These are phyloP conservation scores for Monilinia vaccinii-corymbosi DNA, from an alignment of 2,329 filamentous ascomycete genomes.

Conservation along the genomic window DNA sequence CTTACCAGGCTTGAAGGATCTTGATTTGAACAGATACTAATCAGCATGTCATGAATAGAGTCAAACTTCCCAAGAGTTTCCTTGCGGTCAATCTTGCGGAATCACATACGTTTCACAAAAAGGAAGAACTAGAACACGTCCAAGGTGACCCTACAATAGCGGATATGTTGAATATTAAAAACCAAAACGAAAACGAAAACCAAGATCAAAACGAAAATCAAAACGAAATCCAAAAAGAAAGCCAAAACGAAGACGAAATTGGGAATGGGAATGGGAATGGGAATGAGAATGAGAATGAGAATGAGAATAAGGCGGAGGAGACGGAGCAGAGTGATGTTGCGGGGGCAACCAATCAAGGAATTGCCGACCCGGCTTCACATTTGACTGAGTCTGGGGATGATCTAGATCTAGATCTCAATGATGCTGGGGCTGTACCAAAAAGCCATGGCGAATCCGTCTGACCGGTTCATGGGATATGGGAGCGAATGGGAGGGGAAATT, in stretches of 20 bases:
- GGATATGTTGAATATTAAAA: background rate
- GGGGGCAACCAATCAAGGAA: background rate
- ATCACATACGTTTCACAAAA: constrained; percentile 30
- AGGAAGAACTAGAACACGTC: constrained; percentile 16
- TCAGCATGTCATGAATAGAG: constrained; percentile 15
- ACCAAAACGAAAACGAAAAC: no score
- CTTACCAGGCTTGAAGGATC: background rate
- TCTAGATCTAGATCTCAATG: background rate
- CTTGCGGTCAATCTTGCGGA: constrained; percentile 31
- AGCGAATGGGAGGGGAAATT: background rate
- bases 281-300: no score
- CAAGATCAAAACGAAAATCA: no score
- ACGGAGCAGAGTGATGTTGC: background rate
- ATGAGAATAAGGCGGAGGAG: background rate
- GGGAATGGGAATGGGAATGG: no score
- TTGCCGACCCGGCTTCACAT: background rate
- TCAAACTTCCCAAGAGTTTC: constrained; percentile 31
- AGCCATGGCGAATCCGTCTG: background rate
- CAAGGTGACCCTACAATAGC: background rate
- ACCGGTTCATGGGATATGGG: background rate
- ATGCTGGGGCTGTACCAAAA: background rate
- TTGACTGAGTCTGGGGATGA: background rate
- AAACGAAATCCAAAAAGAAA: no score
- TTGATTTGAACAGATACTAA: background rate
- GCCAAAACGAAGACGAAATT: no score